These are phyloP conservation scores for Cinnamomum micranthum DNA, from an alignment of 164 flowering plant genomes.

Conservation along the genomic window DNA sequence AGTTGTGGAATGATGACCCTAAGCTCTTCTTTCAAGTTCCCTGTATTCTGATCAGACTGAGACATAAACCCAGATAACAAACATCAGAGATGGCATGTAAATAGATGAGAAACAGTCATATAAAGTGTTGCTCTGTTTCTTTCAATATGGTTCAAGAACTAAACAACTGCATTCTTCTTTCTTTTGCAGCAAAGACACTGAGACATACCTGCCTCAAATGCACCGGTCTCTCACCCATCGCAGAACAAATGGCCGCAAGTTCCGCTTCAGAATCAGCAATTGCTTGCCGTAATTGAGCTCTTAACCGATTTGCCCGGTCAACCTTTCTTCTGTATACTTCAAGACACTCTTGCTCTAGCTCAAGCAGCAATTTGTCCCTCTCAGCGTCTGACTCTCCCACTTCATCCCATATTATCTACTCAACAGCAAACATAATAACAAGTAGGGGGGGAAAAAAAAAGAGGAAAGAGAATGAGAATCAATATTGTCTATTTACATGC, in stretches of 20 bases:
- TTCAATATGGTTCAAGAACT: not conserved
- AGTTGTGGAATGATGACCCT: conserved; percentile 57
- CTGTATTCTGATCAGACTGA: conserved; percentile 68
- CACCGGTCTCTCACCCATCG: conserved; percentile 55
- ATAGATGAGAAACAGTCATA: not conserved
- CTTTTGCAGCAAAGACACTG: not conserved
- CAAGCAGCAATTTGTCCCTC: conserved; percentile 55
- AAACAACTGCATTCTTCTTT: not conserved
- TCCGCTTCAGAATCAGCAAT: conserved; percentile 65
- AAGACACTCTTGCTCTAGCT: conserved; percentile 72
- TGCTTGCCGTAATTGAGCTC: conserved; percentile 54
- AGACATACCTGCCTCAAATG: conserved; percentile 45
- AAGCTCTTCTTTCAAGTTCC: conserved; percentile 77
- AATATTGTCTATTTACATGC: not conserved
- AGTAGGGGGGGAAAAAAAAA: not conserved
- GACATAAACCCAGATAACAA: not conserved
- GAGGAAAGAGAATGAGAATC: not conserved
- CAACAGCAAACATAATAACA: not conserved
- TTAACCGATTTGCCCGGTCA: conserved; percentile 47
- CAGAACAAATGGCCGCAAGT: conserved; percentile 54
- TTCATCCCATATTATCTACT: conserved; percentile 82
- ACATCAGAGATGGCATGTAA: not conserved
- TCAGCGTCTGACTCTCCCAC: conserved; percentile 63
- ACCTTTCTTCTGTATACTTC: conserved; percentile 69
- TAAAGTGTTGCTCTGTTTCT: not conserved